Evolutionary conservation across 345 rosid species (phyloP).

Genomic region (Eucalyptus rudis): DNA sequence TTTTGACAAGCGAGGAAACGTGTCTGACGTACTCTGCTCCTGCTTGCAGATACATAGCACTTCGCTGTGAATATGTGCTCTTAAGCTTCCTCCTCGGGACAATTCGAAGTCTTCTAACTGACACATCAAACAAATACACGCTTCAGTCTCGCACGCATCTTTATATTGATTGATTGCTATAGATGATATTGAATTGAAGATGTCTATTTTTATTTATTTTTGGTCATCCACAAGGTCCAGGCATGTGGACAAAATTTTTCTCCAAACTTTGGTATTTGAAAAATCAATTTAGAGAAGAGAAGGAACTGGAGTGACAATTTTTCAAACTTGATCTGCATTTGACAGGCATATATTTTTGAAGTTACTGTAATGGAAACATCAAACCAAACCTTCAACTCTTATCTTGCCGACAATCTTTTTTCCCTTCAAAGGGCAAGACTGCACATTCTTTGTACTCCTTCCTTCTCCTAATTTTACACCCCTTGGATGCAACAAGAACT

Average conservation of each 20-base stretch:
- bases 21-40: slow-evolving; percentile 73
- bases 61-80: slow-evolving; percentile 60
- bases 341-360: neutral
- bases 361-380: neutral
- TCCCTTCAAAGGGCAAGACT: slow-evolving; percentile 31
- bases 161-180: neutral
- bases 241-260: neutral
- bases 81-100: slow-evolving; percentile 64
- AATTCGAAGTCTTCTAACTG: slow-evolving; percentile 72
- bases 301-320: neutral
- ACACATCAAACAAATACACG: neutral
- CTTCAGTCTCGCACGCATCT: neutral
- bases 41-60: slow-evolving; percentile 52
- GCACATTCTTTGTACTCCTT: slow-evolving; percentile 18
- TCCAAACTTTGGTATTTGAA: neutral
- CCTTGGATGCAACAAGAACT: slow-evolving; percentile 80
- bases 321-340: neutral
- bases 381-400: slow-evolving; percentile 70
- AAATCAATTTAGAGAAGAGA: neutral
- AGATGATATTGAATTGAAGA: neutral
- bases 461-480: slow-evolving; percentile 38
- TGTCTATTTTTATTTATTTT: neutral
- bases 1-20: slow-evolving; percentile 77
- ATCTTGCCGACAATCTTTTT: slow-evolving; percentile 68
- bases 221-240: neutral